Evolutionary conservation across 1,139 yeast genomes (phyloP), one percentile per base, ranked within the genome.

Genomic region (Debaryomycetaceae sp.): DNA sequence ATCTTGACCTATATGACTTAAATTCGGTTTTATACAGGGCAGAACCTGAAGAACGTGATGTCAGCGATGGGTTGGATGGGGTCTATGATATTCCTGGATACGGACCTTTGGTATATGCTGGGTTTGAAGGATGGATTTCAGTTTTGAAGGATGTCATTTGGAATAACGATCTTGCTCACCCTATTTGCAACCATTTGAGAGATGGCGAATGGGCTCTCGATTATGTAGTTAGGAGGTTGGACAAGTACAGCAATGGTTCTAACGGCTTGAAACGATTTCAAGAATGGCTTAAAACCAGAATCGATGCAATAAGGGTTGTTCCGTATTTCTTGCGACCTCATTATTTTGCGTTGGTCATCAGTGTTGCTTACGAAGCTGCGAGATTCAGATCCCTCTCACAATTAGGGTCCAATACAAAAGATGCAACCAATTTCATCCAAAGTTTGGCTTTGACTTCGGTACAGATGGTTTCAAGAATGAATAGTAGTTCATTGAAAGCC

Each of bases 131-230:
- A 4, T 92, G 96, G 96, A 78, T 82, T 36, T 72, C 88, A 0
- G 83, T 83, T 0, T 63, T 91, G 46, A 73, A 78, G 43, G 65
- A 70, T 22, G 77, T 89, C 7, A 80, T 88, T 30, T 70, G 75
- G 60, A 67, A 72, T 34, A 92, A 92, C 56, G 79, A 89, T 51
- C 72, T 92, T 38, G 95, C 92, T 0, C 95, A 87, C 59, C 87
- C 96, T 1, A 53, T 91, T 30, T 81, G 95, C 48, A 76, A 81
- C 39, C 95, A 92, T 59, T 67, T 92, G 46, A 73, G 98, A 50
- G 70, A 74, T 15, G 98, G 98, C 1, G 65, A 71, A 31, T 92
- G 98, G 98, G 95, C 98, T 0, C 66, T 88, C 32, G 97, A 89
- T 54, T 87, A 81, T 57, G 71, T 83, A 15, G 75, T 80, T 2